phyloP scores from a whole-genome alignment of 805 yeast genomes.

The Zygosaccharomyces siamensis region DNA sequence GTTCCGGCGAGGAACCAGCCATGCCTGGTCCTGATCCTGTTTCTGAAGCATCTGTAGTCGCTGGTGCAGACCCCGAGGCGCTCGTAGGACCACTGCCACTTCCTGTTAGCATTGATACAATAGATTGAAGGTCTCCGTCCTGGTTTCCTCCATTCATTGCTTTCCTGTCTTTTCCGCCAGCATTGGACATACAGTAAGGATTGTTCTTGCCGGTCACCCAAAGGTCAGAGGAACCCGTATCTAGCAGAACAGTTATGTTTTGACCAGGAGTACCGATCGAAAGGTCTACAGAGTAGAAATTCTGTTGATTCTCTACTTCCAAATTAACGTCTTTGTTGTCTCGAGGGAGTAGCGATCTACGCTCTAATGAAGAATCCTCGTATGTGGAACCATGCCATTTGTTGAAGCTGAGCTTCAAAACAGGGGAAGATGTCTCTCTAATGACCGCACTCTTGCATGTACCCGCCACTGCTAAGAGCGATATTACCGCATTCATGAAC shows the following conservation, averaged over 20 bases:
- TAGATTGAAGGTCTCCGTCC: constrained; percentile 30
- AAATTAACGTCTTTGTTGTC: neutral
- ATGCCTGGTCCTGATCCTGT: constrained; percentile 5
- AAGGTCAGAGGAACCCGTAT: constrained; percentile 66
- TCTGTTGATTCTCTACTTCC: constrained; percentile 35
- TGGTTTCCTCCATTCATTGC: constrained; percentile 32
- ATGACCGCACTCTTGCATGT: neutral
- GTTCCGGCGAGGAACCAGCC: constrained; percentile 9
- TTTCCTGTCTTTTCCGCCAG: constrained; percentile 31
- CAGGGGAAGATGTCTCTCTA: neutral
- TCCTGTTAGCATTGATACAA: neutral
- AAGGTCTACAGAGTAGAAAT: constrained; percentile 42
- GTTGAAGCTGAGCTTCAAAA: constrained; percentile 20
- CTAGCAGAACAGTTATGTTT: constrained; percentile 47
- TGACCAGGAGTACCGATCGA: constrained; percentile 52
- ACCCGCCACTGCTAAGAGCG: neutral
- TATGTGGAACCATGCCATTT: constrained; percentile 23
- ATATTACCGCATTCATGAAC: neutral
- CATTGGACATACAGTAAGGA: constrained; percentile 39
- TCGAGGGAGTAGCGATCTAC: constrained; percentile 9
- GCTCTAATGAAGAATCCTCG: constrained; percentile 14
- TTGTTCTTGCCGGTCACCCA: constrained; percentile 48
- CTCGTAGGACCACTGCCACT: neutral
- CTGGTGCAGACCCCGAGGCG: neutral
- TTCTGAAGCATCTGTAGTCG: neutral